Evolutionary conservation across 2,329 filamentous ascomycete genomes (phyloP), one percentile per base, ranked within the genome.

Genomic region (Penicillium sp.): DNA sequence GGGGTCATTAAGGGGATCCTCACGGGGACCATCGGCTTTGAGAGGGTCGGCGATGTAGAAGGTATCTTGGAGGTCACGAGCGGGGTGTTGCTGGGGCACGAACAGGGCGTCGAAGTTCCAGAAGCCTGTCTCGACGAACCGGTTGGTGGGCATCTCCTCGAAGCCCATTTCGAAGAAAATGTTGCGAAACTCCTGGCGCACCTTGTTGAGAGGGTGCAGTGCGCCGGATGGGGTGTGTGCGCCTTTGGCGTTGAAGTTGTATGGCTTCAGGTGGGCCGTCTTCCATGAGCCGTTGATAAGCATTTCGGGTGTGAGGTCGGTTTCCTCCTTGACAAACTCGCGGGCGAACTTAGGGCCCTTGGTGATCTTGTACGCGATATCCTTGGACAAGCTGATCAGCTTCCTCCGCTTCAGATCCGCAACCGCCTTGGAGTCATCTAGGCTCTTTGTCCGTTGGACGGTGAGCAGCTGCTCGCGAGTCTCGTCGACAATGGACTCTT

Each of bases 161-260:
- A 97, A 98, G 37, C 91, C 93, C 83, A 95, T 94, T 65, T 95
- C 89, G 71, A 98, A 97, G 81, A 98, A 98, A 64, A 98, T 96
- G 63, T 93, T 86, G 43, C 93, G 79, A 78, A 98, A 95, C 71
- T 97, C 93, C 58, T 87, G 80, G 56, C 93, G 85, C 57, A 97
- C 91, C 75, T 97, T 97, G 73, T 89, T 96, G 54, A 98, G 60
- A 11, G 74, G 74, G 57, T 77, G 74, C 36, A 77, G 57, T 29
- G 74, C 72, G 39, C 74, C 74, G 34, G 69, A 64, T 4, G 66
- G 63, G 9, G 73, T 70, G 19, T 63, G 60, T 11, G 73, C 72
- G 42, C 81, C 81, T 49, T 80, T 74, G 19, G 81, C 78, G 39
- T 82, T 94, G 72, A 87, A 87, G 65, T 87, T 87, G 67, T 87